Percentiles rank a stretch among this genome's conserved stretches.
These are phyloP conservation scores for Fragilariopsis cylindrus DNA, from an alignment of 108 stramenopile species.

Conservation along the genomic window DNA sequence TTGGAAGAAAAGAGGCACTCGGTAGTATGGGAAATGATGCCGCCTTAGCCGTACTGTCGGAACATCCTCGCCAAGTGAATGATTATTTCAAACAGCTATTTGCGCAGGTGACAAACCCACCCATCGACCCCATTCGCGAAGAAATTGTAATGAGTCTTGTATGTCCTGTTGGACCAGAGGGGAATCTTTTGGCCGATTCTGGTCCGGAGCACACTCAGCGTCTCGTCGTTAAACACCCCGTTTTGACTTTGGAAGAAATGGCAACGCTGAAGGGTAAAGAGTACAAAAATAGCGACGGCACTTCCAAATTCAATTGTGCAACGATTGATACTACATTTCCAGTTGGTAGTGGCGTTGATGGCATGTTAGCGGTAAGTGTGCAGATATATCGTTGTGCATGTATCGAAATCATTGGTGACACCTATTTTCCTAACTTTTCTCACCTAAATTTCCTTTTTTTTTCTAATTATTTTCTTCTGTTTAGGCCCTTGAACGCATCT, in stretches of 20 bases:
- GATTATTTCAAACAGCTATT: conserved; percentile 99
- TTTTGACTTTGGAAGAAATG: conserved; percentile 94
- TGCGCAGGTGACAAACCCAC: conserved; percentile 98
- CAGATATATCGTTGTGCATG: background rate
- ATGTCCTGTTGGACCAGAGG: conserved; percentile 94
- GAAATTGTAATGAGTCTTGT: conserved; percentile 98
- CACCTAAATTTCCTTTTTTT: conserved; percentile 7
- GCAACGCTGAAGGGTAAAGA: conserved; percentile 86
- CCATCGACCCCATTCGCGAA: conserved; percentile 98
- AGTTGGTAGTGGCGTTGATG: conserved; percentile 84
- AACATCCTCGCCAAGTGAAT: conserved; percentile 88
- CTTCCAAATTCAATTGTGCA: conserved; percentile 69
- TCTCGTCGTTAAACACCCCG: conserved; percentile 88
- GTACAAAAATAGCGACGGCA: conserved; percentile 63
- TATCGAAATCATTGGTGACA: background rate
- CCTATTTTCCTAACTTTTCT: conserved; percentile 2
- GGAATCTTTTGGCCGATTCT: conserved; percentile 85
- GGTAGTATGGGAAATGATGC: conserved; percentile 99
- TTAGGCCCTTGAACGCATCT: conserved; percentile 90
- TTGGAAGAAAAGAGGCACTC: conserved; percentile 92
- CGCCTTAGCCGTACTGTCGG: conserved; percentile 93
- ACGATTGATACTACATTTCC: conserved; percentile 94
- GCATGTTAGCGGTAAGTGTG: conserved; percentile 81
- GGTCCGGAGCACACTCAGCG: conserved; percentile 76
- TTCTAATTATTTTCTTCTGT: conserved; percentile 17